Evolutionary conservation across 2,329 filamentous ascomycete species (phyloP).

Genomic region (Coniochaeta hoffmannii): DNA sequence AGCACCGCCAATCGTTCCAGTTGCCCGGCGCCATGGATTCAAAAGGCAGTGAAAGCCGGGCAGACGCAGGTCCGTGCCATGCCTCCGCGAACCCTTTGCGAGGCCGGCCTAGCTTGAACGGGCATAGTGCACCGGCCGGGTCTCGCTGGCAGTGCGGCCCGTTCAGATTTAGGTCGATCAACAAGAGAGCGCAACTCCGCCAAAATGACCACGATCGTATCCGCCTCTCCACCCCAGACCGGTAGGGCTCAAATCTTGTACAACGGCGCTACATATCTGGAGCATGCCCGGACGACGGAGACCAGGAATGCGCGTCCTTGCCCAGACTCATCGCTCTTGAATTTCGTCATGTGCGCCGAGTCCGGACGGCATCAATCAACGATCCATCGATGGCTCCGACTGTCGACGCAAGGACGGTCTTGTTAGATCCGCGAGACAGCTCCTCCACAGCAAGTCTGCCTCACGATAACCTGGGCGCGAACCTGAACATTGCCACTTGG

Average conservation of each 20-base stretch:
- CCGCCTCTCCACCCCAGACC: not conserved
- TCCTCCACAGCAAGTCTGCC: not conserved
- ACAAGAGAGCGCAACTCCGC: not conserved
- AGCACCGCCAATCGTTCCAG: not conserved
- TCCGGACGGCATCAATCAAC: not conserved
- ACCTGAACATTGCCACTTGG: conserved; percentile 4
- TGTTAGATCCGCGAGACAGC: not conserved
- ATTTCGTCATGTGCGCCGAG: not conserved
- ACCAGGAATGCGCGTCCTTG: not conserved
- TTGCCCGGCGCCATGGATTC: not conserved
- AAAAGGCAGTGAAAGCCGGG: not conserved
- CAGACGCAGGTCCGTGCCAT: not conserved
- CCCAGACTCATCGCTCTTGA: not conserved
- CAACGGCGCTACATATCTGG: not conserved
- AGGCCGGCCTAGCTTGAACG: not conserved
- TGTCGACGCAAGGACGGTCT: not conserved
- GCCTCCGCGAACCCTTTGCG: not conserved
- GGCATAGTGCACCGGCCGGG: not conserved
- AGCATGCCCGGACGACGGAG: not conserved
- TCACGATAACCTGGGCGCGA: not conserved
- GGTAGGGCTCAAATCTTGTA: not conserved
- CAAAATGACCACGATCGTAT: not conserved
- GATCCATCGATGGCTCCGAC: not conserved
- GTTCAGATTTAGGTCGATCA: not conserved
- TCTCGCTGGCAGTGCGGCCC: not conserved